Evolutionary conservation across 2,329 filamentous ascomycete genomes (phyloP), one percentile per base, ranked within the genome.

Genomic region (Alternaria angustiovoidea): DNA sequence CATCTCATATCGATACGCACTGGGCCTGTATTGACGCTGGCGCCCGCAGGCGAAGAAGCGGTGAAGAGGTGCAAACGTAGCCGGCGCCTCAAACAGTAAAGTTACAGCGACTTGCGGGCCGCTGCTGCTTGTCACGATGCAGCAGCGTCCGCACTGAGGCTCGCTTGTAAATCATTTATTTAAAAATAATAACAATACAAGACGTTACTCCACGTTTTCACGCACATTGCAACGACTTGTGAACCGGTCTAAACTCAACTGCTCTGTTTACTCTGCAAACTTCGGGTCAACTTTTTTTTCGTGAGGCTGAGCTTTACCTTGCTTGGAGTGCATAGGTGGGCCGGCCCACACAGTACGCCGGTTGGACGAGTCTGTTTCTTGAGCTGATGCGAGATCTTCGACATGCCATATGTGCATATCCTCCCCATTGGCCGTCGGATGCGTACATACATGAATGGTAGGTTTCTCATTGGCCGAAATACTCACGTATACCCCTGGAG

Each of bases 61-160:
- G 75, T 78, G 75, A 73, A 66, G 53, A 58, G 56, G 64, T 70
- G 70, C 66, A 73, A 67, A 71, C 70, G 69, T 58, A 71, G 63
- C 68, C 42, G 32, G 53, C 70, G 67, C 70, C 68, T 61, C 64
- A 57, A 61, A 36, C 53, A 51, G 32, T 41, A 64, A 68, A 65
- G 51, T 59, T 62, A 69, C 67, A 67, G 62, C 66, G 63, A 57
- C 68, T 57, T 48, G 68, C 68, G 63, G 63, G 59, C 63, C 64
- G 66, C 63, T 69, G 66, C 62, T 70, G 64, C 64, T 64, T 67
- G 70, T 69, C 51, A 65, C 59, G 56, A 58, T 67, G 66, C 64
- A 64, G 62, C 41, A 22, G 48, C 43, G 26, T 48, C 61, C 58
- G 51, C 60, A 55, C 56, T 60, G 63, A 64, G 51, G 67, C 44